These are phyloP conservation scores for Vitis hybrid DNA, from an alignment of 177 flowering plant species.

Conservation along the genomic window DNA sequence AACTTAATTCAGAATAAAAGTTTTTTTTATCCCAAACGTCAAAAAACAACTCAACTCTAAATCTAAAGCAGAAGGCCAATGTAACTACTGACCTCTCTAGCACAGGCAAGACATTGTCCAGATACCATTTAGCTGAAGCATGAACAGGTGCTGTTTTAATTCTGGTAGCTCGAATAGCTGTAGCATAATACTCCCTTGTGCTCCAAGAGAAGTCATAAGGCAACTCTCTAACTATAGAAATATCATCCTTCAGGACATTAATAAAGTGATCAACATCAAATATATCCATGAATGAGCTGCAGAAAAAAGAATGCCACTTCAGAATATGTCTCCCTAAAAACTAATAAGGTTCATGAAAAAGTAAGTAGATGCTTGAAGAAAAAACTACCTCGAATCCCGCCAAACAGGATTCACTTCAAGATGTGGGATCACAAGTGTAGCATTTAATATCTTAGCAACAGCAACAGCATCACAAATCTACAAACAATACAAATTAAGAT, in stretches of 20 bases:
- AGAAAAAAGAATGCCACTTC: slow-evolving; percentile 22
- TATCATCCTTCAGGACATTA: slow-evolving; percentile 75
- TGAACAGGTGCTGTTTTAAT: slow-evolving; percentile 91
- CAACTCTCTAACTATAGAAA: slow-evolving; percentile 76
- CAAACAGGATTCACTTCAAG: slow-evolving; percentile 97
- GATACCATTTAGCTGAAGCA: slow-evolving; percentile 95
- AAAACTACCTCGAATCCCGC: slow-evolving; percentile 85
- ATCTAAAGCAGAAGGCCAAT: not conserved
- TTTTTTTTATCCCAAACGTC: not conserved
- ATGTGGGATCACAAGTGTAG: slow-evolving; percentile 92
- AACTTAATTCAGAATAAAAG: too few species aligned
- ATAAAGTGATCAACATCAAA: slow-evolving; percentile 98
- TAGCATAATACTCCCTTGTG: slow-evolving; percentile 92
- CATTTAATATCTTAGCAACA: slow-evolving; percentile 94
- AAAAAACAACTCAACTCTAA: not conserved
- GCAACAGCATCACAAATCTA: slow-evolving; percentile 99
- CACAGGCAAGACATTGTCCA: slow-evolving; percentile 85
- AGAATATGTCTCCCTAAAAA: not conserved
- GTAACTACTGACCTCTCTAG: slow-evolving; percentile 63
- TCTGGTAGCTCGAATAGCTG: slow-evolving; percentile 85
- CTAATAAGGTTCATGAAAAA: not conserved
- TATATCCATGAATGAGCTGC: slow-evolving; percentile 90
- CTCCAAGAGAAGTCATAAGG: slow-evolving; percentile 94
- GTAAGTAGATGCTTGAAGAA: too few species aligned
- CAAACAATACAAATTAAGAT: slow-evolving; percentile 6